Percentiles rank a stretch among this genome's conserved stretches.
phyloP scores from a whole-genome alignment of 805 yeast genomes.

The Yarrowia phangngaensis region DNA sequence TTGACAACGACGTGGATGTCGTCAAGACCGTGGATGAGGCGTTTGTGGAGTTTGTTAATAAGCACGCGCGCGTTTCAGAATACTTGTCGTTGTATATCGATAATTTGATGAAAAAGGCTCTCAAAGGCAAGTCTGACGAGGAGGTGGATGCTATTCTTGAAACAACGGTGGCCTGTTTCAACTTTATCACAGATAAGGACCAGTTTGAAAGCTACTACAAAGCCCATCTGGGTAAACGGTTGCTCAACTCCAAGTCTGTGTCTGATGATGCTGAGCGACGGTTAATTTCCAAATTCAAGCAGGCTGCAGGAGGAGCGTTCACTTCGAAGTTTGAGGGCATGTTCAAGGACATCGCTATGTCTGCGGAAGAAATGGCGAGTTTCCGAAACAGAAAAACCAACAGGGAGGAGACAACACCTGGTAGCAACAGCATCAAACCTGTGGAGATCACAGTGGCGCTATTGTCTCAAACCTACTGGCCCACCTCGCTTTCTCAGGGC shows the following conservation, averaged over 20 bases:
- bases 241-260: conserved; percentile 49
- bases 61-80: conserved; percentile 49
- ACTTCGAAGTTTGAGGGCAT: conserved; percentile 79
- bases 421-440: conserved; percentile 32
- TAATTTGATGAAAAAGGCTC: conserved; percentile 49
- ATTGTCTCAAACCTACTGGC: conserved; percentile 66
- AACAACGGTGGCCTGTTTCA: conserved; percentile 58
- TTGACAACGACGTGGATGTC: conserved; percentile 48
- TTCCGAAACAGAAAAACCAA: conserved; percentile 37
- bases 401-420: too few species aligned
- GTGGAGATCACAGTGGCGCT: conserved; percentile 50
- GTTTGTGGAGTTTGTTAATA: conserved; percentile 58
- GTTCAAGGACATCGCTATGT: conserved; percentile 71
- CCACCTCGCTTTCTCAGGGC: conserved; percentile 46
- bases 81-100: conserved; percentile 57
- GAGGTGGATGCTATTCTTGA: conserved; percentile 49
- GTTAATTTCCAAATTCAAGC: conserved; percentile 62
- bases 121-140: conserved; percentile 48
- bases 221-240: conserved; percentile 78
- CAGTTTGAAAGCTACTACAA: conserved; percentile 80
- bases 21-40: conserved; percentile 58
- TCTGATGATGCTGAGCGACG: conserved; percentile 64
- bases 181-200: conserved; percentile 76
- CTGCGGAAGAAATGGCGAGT: conserved; percentile 47
- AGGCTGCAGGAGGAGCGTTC: conserved; percentile 74